These are phyloP conservation scores for Syncephalastrum sp. DNA, from an alignment of 371 early-diverging fungal species.

Conservation along the genomic window DNA sequence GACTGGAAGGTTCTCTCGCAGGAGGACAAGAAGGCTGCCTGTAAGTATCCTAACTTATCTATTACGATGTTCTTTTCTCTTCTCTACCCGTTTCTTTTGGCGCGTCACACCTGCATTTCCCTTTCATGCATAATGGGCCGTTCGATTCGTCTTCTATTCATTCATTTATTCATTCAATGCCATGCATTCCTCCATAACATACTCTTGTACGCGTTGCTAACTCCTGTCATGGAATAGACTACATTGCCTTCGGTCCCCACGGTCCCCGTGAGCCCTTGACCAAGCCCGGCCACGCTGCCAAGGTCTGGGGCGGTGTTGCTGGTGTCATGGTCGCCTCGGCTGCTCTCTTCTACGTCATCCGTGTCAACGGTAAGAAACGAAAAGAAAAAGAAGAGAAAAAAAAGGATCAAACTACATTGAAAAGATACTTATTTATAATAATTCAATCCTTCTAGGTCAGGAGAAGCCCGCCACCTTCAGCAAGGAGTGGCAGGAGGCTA, in stretches of 20 bases:
- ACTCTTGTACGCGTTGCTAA: conserved; percentile 2
- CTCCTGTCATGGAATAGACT: conserved; percentile 46
- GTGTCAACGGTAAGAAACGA: conserved; percentile 62
- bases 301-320: conserved; percentile 73
- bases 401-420: not conserved
- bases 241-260: conserved; percentile 93
- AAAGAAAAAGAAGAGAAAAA: conserved; percentile 4
- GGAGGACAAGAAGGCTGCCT: conserved; percentile 92
- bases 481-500: conserved; percentile 94
- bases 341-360: conserved; percentile 69
- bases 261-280: conserved; percentile 82
- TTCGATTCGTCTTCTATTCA: too few species aligned
- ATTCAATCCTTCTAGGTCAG: conserved; percentile 33
- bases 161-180: not conserved
- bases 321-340: conserved; percentile 57
- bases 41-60: conserved; percentile 55
- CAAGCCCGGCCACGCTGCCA: conserved; percentile 71
- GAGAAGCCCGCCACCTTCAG: conserved; percentile 73
- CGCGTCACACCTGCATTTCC: not conserved
- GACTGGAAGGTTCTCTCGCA: conserved; percentile 92
- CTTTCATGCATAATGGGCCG: not conserved
- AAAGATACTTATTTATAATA: not conserved
- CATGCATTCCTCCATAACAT: too few species aligned
- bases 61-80: not conserved
- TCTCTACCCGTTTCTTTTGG: not conserved